Conservation (phyloP, 1,284 basidiomycete species). For the Sporisorium iseilematis-ciliati region DNA sequence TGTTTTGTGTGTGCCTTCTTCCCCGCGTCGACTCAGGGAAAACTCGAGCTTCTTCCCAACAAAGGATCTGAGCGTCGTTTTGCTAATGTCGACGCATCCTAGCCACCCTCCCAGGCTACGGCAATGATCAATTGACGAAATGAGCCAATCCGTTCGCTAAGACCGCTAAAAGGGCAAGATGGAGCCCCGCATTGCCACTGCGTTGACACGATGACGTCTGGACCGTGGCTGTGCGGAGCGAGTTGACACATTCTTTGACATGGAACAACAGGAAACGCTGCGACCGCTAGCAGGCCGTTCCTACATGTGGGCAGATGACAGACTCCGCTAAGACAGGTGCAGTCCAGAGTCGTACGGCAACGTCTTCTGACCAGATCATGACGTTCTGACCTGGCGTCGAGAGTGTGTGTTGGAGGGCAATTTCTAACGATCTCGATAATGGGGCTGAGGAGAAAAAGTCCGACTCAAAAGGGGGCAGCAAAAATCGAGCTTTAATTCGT, state of each 20-base stretch:
- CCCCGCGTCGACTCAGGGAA: background rate
- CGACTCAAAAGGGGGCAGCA: background rate
- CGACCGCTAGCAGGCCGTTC: no score
- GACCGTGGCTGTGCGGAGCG: background rate
- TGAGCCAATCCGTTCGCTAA: background rate
- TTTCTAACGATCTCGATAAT: background rate
- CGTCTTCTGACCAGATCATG: background rate
- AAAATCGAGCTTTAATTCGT: constrained; percentile 1
- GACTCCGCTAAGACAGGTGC: no score
- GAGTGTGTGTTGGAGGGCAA: background rate
- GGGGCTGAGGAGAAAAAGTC: background rate
- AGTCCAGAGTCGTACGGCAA: background rate
- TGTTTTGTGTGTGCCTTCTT: background rate
- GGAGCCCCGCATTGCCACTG: background rate
- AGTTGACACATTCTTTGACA: background rate
- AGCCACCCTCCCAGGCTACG: no score
- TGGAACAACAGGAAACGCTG: background rate
- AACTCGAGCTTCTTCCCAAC: background rate
- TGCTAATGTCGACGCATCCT: background rate
- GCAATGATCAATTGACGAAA: no score
- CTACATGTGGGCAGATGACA: no score
- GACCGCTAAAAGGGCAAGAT: background rate
- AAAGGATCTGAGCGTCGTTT: background rate
- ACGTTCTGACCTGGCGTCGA: background rate
- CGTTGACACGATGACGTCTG: background rate